Percentiles rank a stretch among this genome's conserved stretches.
Conservation (phyloP, 805 yeast species). For the Kazachstania viticola region DNA sequence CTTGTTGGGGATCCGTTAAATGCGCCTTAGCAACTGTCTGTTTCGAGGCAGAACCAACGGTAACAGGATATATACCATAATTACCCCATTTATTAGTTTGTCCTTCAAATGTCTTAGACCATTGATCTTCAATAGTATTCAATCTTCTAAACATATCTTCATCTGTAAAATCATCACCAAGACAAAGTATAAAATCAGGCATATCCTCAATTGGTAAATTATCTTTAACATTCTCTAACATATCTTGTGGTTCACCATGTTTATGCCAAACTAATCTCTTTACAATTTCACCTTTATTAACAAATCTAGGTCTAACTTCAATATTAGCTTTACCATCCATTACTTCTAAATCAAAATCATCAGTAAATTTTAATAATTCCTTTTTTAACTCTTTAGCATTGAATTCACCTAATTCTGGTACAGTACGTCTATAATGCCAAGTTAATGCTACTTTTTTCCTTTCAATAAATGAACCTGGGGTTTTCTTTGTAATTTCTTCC, state of each 20-base stretch:
- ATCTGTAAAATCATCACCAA: constrained; percentile 95
- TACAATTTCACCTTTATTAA: constrained; percentile 95
- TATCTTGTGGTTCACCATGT: constrained; percentile 45
- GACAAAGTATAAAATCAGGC: constrained; percentile 79
- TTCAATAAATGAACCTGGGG: constrained; percentile 85
- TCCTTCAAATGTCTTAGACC: constrained; percentile 27
- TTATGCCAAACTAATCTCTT: constrained; percentile 57
- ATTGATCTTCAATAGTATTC: constrained; percentile 43
- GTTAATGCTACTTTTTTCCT: constrained; percentile 86
- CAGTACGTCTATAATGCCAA: constrained; percentile 95
- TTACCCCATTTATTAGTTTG: constrained; percentile 36
- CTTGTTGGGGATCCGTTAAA: constrained; percentile 72
- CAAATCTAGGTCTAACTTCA: constrained; percentile 91
- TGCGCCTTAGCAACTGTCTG: constrained; percentile 79
- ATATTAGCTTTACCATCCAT: constrained; percentile 96
- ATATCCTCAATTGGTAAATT: constrained; percentile 32
- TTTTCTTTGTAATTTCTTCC: constrained; percentile 65
- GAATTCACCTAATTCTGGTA: constrained; percentile 83
- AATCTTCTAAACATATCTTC: constrained; percentile 92
- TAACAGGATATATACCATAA: constrained; percentile 69
- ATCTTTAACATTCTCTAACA: constrained; percentile 25
- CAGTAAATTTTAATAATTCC: constrained; percentile 50
- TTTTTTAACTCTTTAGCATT: constrained; percentile 68
- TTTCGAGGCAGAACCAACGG: constrained; percentile 88
- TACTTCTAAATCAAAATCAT: constrained; percentile 75